Evolutionary conservation across 2,329 filamentous ascomycete genomes (phyloP).

Genomic region (Dactylellina sp.): DNA sequence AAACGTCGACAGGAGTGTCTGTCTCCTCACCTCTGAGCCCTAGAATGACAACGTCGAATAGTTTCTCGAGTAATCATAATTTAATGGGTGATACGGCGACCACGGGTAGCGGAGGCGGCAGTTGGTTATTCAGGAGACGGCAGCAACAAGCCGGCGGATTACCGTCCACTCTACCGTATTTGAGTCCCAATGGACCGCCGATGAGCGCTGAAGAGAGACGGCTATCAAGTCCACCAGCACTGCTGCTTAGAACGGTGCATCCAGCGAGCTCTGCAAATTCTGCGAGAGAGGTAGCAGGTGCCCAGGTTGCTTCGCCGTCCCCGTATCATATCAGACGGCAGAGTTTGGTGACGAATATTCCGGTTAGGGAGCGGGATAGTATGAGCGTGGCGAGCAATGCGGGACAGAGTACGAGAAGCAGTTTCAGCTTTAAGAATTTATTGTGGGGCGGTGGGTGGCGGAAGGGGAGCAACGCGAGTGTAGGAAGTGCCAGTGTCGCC

Average conservation of each 20-base stretch:
- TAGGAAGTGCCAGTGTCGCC: constrained; percentile 29
- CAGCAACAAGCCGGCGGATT: not conserved
- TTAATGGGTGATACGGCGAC: constrained; percentile 31
- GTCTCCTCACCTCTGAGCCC: constrained; percentile 38
- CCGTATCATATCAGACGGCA: constrained; percentile 45
- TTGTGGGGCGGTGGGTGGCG: constrained; percentile 51
- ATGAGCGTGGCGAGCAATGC: constrained; percentile 42
- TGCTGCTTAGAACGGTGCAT: constrained; percentile 36
- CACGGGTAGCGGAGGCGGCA: constrained; percentile 10
- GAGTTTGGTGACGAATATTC: constrained; percentile 38
- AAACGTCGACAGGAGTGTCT: constrained; percentile 2
- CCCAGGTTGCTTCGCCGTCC: constrained; percentile 36
- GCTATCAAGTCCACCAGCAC: constrained; percentile 37
- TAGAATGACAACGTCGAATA: constrained; percentile 41
- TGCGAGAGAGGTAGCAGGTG: constrained; percentile 34
- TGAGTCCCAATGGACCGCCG: constrained; percentile 49
- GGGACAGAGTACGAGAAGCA: constrained; percentile 41
- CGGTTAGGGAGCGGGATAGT: constrained; percentile 44
- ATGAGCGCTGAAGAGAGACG: constrained; percentile 42
- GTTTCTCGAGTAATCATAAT: constrained; percentile 33
- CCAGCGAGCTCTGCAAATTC: constrained; percentile 21
- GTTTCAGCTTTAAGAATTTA: constrained; percentile 55
- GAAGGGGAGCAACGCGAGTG: constrained; percentile 40
- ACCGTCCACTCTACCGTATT: constrained; percentile 37
- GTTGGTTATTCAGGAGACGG: constrained; percentile 38